Evolutionary conservation across 768 basidiomycete species (phyloP), one percentile per base, ranked within the genome.

Genomic region (Kwoniella pini): DNA sequence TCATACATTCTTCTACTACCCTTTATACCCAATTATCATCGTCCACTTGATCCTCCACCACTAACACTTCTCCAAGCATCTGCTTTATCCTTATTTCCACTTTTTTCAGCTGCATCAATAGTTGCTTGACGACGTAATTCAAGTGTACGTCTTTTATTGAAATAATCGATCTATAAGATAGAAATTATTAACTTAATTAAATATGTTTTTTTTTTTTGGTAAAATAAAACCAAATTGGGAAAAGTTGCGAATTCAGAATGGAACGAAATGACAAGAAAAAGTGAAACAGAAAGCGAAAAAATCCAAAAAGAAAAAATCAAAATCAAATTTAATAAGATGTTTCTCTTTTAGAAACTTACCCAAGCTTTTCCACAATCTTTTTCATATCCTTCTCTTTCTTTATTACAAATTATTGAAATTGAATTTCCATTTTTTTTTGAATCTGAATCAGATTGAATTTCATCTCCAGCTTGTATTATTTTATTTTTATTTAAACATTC

Each of bases 121-220:
- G 77, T 76, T 1, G 72, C 69, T 57, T 64, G 62, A 56, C 74
- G 70, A 43, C 75, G 42, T 26, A 76, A 62, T 56, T 78, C 77
- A 40, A 93, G 84, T 33, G 90, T 84, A 54, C 93, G 83, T 33
- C 92, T 85, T 76, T 91, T 89, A 81, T 96, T 95, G 73, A 97
- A 96, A 77, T 97, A 95, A 26, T 90, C 89, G 69, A 97, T 87
- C 94, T 97, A 40, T 24, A 24, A 22, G 21, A 28, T 39, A 9
- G 10, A 28, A 13, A 9, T 9, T 49, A 49, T 24, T 24, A 28
- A 15, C 21, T 24, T 49, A 7, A 45, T 45, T 7, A 19, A 45
- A 6, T 7, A 24, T 36, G 15, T 36, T 9, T 36, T 36, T n/a
- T n/a, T n/a, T n/a, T n/a, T n/a, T n/a, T n/a, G n/a, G n/a, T n/a